These are phyloP conservation scores for Puccinellia tenuiflora DNA, from an alignment of 176 grass and related monocot species.

Conservation along the genomic window DNA sequence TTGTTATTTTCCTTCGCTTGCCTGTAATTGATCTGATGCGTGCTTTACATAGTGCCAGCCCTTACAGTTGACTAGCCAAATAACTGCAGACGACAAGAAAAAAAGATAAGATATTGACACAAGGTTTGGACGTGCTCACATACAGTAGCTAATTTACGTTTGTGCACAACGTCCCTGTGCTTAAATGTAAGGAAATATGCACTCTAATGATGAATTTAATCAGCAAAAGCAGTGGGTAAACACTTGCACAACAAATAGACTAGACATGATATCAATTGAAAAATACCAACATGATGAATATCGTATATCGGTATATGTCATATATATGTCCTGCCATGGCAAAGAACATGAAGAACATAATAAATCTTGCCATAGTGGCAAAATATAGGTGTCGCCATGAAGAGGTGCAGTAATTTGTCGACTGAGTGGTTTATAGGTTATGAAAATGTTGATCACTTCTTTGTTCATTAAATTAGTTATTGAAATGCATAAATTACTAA, in stretches of 20 bases:
- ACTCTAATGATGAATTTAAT: neutral
- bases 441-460: neutral
- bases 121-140: neutral
- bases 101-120: neutral
- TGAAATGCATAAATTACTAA: neutral
- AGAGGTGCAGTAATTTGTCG: neutral
- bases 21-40: neutral
- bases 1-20: neutral
- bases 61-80: neutral
- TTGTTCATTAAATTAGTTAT: neutral
- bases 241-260: neutral
- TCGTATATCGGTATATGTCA: neutral
- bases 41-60: neutral
- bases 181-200: neutral
- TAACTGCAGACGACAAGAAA: neutral
- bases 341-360: neutral
- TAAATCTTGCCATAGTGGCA: neutral
- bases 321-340: neutral
- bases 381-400: neutral
- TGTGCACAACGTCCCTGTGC: neutral
- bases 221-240: neutral
- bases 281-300: neutral
- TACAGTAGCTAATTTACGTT: neutral
- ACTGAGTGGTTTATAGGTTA: neutral
- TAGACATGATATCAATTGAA: neutral